Evolutionary conservation across 2,329 filamentous ascomycete species (phyloP).

Genomic region (Sarocladiaceae sp.): DNA sequence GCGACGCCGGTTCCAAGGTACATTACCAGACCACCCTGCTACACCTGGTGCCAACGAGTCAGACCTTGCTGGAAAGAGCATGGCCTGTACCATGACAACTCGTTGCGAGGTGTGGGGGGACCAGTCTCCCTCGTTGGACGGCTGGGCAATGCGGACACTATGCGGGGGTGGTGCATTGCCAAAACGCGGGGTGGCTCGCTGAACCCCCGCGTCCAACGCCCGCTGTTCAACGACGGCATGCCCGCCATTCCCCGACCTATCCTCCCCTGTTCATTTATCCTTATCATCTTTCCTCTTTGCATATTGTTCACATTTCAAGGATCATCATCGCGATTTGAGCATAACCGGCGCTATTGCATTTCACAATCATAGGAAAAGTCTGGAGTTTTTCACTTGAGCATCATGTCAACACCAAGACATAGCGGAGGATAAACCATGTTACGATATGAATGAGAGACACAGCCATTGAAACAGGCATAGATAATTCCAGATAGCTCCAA

Average conservation of each 20-base stretch:
- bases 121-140: neutral
- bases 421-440: neutral
- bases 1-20: neutral
- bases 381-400: neutral
- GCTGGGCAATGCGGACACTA: neutral
- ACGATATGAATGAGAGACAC: neutral
- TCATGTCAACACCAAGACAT: neutral
- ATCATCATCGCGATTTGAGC: neutral
- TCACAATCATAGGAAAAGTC: neutral
- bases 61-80: constrained; percentile 7
- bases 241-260: neutral
- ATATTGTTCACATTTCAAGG: constrained; percentile 4
- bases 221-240: neutral
- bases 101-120: neutral
- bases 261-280: neutral
- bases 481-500: neutral
- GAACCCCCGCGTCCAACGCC: neutral
- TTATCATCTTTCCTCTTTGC: neutral
- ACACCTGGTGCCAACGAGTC: constrained; percentile 1
- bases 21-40: neutral
- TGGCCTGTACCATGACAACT: constrained; percentile 1
- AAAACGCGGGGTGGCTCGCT: constrained; percentile 4
- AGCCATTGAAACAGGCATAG: neutral
- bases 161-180: neutral
- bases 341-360: neutral